Conservation (phyloP, 2,329 filamentous ascomycete genomes). For the Onygenales sp. region DNA sequence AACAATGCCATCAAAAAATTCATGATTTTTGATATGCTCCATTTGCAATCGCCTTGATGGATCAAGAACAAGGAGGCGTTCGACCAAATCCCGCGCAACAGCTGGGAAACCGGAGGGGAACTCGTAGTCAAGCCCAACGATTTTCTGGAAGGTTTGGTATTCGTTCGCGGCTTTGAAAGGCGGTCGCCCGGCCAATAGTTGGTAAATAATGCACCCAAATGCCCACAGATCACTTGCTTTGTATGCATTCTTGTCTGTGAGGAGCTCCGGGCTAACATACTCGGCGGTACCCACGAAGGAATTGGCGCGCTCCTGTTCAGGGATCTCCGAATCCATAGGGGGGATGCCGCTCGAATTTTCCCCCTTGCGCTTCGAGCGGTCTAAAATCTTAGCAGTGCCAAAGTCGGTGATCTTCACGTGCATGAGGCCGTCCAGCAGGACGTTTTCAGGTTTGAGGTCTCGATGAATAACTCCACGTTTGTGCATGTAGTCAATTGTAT, state of each 20-base stretch:
- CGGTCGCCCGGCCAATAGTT: conserved; percentile 86
- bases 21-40: conserved; percentile 93
- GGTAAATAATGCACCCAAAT: conserved; percentile 96
- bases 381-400: conserved; percentile 90
- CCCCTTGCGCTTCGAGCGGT: conserved; percentile 40
- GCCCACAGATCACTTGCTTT: conserved; percentile 98
- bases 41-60: conserved; percentile 75
- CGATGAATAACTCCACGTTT: conserved; percentile 90
- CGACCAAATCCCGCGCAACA: conserved; percentile 78
- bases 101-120: conserved; percentile 84
- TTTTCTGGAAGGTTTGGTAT: conserved; percentile 97
- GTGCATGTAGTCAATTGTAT: conserved; percentile 98
- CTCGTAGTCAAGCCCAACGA: conserved; percentile 85
- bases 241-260: conserved; percentile 93
- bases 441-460: conserved; percentile 94
- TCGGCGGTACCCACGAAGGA: conserved; percentile 98
- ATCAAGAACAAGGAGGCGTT: conserved; percentile 81
- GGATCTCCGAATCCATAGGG: conserved; percentile 42
- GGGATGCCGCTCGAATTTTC: conserved; percentile 37
- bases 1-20: conserved; percentile 80
- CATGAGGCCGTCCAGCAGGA: conserved; percentile 89
- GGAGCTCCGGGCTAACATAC: conserved; percentile 94
- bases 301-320: conserved; percentile 65
- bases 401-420: conserved; percentile 99
- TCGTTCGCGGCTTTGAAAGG: conserved; percentile 95